Conservation (phyloP, 345 rosid genomes). For the Orychophragmus violaceus region DNA sequence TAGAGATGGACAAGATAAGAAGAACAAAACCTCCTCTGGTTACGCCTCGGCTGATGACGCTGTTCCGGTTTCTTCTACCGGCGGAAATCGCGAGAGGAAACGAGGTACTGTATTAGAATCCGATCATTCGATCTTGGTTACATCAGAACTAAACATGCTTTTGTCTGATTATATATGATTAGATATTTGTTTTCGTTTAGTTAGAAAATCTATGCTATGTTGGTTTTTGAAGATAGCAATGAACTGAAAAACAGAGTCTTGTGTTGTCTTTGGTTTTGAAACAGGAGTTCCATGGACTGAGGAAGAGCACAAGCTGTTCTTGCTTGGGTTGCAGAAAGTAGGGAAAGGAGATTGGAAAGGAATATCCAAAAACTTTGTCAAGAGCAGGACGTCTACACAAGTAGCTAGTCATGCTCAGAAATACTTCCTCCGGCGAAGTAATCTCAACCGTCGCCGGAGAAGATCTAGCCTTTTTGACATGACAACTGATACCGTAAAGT, state of each 20-base stretch:
- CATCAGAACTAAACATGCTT: neutral
- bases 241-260: too few relatives aligned
- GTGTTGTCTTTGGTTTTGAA: too few relatives aligned
- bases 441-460: conserved; percentile 82
- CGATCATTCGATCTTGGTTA: neutral
- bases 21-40: conserved; percentile 36
- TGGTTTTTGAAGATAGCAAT: neutral
- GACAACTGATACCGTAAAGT: conserved; percentile 73
- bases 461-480: conserved; percentile 91
- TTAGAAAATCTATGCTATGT: neutral
- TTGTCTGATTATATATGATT: neutral
- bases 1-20: conserved; percentile 19
- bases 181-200: neutral
- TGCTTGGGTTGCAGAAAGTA: conserved; percentile 72
- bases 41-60: conserved; percentile 84
- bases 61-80: conserved; percentile 42
- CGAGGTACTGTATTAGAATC: conserved; percentile 47
- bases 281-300: conserved; percentile 98
- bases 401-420: conserved; percentile 99
- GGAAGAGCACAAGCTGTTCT: conserved; percentile 85
- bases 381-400: conserved; percentile 85
- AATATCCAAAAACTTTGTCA: conserved; percentile 79
- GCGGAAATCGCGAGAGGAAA: conserved; percentile 57
- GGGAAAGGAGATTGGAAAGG: conserved; percentile 98
- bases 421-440: conserved; percentile 69